These are phyloP conservation scores for Naumovozyma dairenensis DNA, from an alignment of 805 yeast species.

Conservation along the genomic window DNA sequence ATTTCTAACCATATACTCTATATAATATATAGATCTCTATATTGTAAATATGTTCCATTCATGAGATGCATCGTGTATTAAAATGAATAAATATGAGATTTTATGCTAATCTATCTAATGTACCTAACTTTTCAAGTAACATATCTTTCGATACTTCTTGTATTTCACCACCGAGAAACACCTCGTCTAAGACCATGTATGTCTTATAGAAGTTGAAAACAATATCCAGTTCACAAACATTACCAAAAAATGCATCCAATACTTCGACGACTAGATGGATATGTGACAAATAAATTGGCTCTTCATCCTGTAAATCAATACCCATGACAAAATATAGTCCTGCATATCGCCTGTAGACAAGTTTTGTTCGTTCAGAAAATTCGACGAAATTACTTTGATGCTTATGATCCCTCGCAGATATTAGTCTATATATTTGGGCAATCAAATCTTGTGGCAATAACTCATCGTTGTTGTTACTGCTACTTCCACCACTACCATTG, in stretches of 20 bases:
- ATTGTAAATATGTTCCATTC: no score
- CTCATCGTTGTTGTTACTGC: background rate
- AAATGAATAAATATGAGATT: no score
- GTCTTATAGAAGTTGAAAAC: constrained; percentile 86
- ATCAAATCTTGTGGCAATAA: constrained; percentile 25
- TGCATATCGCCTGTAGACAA: constrained; percentile 84
- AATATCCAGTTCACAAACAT: constrained; percentile 87
- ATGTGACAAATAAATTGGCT: constrained; percentile 69
- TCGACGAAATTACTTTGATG: constrained; percentile 77
- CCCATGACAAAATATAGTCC: constrained; percentile 85
- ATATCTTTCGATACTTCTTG: constrained; percentile 71
- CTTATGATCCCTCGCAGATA: constrained; percentile 75
- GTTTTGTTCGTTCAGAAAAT: constrained; percentile 47
- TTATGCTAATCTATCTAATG: constrained; percentile 55
- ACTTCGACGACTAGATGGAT: constrained; percentile 85
- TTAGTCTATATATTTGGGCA: constrained; percentile 58
- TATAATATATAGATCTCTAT: no score
- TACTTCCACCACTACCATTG: background rate
- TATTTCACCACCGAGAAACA: constrained; percentile 83
- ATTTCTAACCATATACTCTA: no score
- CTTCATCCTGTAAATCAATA: constrained; percentile 71
- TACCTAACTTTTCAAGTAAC: constrained; percentile 53
- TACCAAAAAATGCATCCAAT: constrained; percentile 74
- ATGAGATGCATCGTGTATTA: no score
- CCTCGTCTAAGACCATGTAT: constrained; percentile 74